A percentile compares a stretch with the other conserved stretches of the same genome.
Conservation (phyloP, 305 asterid genomes). For the Solanum hybrid region DNA sequence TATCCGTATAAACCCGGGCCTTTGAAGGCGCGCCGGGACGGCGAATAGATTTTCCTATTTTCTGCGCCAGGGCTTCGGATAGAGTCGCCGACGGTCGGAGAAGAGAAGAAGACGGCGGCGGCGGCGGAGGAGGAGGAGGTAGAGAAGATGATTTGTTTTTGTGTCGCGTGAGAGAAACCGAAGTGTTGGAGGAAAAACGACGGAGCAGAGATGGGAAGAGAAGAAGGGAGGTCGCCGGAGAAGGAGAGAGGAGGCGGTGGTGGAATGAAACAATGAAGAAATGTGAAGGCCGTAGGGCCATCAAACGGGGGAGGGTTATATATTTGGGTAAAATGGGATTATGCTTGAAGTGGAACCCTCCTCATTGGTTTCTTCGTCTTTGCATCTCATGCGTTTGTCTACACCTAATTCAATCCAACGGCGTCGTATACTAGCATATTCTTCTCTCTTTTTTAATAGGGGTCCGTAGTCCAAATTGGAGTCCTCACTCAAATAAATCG, state of each 20-base stretch:
- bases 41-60: conserved; percentile 31
- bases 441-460: not conserved
- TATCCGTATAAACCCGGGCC: conserved; percentile 14
- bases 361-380: not conserved
- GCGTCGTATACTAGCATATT: not conserved
- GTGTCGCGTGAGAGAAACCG: not conserved
- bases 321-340: conserved; percentile 2
- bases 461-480: not conserved
- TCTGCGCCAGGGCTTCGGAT: conserved; percentile 76
- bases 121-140: conserved; percentile 24
- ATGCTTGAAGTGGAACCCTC: conserved; percentile 2
- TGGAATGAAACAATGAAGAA: conserved; percentile 1
- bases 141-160: conserved; percentile 9
- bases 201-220: not conserved
- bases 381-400: conserved; percentile 1
- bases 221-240: not conserved
- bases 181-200: not conserved
- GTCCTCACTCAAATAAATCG: too few relatives aligned
- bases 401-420: not conserved
- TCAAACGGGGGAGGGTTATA: not conserved
- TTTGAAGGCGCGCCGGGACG: conserved; percentile 15
- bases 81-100: conserved; percentile 23
- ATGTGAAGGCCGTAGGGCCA: conserved; percentile 15
- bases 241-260: conserved; percentile 1
- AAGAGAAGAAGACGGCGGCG: conserved; percentile 13